phyloP scores from a whole-genome alignment of 805 yeast species.

The Millerozyma miso region DNA sequence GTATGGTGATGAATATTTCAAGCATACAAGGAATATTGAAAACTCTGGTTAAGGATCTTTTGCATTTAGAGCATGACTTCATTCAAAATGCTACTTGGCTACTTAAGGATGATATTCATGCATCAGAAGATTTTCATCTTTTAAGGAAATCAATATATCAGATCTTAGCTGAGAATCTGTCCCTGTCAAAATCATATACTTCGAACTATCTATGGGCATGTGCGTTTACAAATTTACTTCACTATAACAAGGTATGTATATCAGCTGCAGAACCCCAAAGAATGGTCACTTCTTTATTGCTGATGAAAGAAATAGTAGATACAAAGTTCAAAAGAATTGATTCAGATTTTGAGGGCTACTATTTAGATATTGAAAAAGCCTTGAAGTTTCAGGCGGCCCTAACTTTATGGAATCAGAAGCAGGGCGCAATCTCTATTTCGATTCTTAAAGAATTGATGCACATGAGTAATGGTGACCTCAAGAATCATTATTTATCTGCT shows the following conservation, averaged over 20 bases:
- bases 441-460: conserved; percentile 37
- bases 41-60: conserved; percentile 1
- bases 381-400: conserved; percentile 50
- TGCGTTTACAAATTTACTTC: conserved; percentile 33
- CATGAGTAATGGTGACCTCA: conserved; percentile 13
- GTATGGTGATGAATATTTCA: conserved; percentile 25
- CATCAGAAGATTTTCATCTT: conserved; percentile 41
- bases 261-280: conserved; percentile 39
- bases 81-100: conserved; percentile 31
- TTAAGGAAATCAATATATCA: conserved; percentile 39
- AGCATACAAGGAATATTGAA: conserved; percentile 15
- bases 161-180: conserved; percentile 14
- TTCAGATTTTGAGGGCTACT: background rate
- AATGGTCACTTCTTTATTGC: conserved; percentile 45
- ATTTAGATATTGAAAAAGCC: conserved; percentile 11
- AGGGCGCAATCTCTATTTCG: conserved; percentile 51
- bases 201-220: conserved; percentile 16
- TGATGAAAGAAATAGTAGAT: conserved; percentile 36
- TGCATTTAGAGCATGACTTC: conserved; percentile 3
- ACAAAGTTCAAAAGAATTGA: conserved; percentile 6
- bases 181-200: background rate
- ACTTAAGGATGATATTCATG: conserved; percentile 24
- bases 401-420: conserved; percentile 63
- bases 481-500: background rate
- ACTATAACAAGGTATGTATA: conserved; percentile 42